These are phyloP conservation scores for Alternaria triticimaculans DNA, from an alignment of 2,329 filamentous ascomycete species.

Conservation along the genomic window DNA sequence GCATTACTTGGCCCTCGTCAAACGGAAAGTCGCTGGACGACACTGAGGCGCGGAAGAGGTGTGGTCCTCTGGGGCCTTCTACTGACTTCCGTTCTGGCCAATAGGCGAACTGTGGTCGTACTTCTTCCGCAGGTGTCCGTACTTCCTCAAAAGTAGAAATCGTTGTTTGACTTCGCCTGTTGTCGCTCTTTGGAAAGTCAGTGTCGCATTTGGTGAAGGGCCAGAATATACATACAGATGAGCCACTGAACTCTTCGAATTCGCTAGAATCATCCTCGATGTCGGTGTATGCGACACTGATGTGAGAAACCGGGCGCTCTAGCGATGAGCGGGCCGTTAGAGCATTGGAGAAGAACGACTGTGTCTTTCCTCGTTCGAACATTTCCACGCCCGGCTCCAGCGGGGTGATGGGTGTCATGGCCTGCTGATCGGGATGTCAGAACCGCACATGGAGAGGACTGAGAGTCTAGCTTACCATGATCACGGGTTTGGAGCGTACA, in stretches of 20 bases:
- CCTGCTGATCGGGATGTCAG: conserved; percentile 47
- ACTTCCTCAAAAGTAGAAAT: conserved; percentile 86
- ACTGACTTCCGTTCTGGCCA: conserved; percentile 69
- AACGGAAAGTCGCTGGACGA: conserved; percentile 61
- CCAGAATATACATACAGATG: conserved; percentile 66
- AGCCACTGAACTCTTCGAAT: conserved; percentile 58
- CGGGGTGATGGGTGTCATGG: conserved; percentile 54
- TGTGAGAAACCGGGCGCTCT: conserved; percentile 70
- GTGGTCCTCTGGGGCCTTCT: conserved; percentile 82
- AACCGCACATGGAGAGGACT: conserved; percentile 12
- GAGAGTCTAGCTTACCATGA: conserved; percentile 44
- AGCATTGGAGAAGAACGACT: conserved; percentile 65
- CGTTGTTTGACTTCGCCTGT: conserved; percentile 78
- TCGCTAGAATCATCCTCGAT: conserved; percentile 64
- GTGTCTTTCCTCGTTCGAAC: conserved; percentile 57
- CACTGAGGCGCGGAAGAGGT: conserved; percentile 79
- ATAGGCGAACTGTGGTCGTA: conserved; percentile 67
- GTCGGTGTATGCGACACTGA: conserved; percentile 81
- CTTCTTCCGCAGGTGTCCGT: conserved; percentile 71
- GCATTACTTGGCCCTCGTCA: conserved; percentile 58
- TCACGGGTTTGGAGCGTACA: conserved; percentile 30
- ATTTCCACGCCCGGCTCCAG: conserved; percentile 54
- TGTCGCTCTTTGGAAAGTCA: conserved; percentile 58
- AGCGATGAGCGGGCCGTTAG: conserved; percentile 47
- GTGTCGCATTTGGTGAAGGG: conserved; percentile 15